A percentile compares a stretch with the other conserved stretches of the same genome.
These are phyloP conservation scores for Chaetothyriales sp. DNA, from an alignment of 2,329 filamentous ascomycete genomes.

Conservation along the genomic window DNA sequence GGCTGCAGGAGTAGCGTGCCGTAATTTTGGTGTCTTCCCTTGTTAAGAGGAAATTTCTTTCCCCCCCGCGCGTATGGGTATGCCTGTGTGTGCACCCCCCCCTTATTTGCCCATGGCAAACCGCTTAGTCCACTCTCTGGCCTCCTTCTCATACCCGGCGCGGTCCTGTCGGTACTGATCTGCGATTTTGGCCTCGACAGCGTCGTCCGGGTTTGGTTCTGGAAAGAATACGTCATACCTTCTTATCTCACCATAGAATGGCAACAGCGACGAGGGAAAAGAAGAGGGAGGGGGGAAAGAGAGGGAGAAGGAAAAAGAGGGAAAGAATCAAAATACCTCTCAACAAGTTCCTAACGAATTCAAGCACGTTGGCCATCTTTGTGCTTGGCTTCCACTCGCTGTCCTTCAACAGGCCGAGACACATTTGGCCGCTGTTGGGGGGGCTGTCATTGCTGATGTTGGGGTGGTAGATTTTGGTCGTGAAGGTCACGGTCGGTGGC, in stretches of 20 bases:
- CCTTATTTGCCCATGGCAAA: constrained; percentile 41
- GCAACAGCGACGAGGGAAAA: not conserved
- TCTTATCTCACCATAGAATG: not conserved
- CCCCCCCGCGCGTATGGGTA: too few relatives aligned
- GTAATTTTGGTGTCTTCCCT: too few relatives aligned
- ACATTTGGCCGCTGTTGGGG: constrained; percentile 58
- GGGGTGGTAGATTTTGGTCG: constrained; percentile 87
- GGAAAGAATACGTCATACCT: constrained; percentile 15
- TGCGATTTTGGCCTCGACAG: constrained; percentile 72
- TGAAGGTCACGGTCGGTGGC: constrained; percentile 62
- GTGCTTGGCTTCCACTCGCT: constrained; percentile 88
- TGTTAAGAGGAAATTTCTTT: too few relatives aligned
- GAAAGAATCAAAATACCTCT: constrained; percentile 20
- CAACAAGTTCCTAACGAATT: constrained; percentile 59
- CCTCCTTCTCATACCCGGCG: constrained; percentile 57
- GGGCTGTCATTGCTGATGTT: constrained; percentile 43
- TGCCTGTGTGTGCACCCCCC: too few relatives aligned
- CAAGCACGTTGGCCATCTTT: constrained; percentile 59
- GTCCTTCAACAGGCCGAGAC: constrained; percentile 63
- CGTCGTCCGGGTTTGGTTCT: constrained; percentile 77
- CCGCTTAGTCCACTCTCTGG: constrained; percentile 54
- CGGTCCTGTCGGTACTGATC: constrained; percentile 63
- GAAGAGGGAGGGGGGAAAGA: not conserved
- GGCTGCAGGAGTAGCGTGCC: too few relatives aligned
- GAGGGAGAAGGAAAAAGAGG: not conserved